phyloP scores from a whole-genome alignment of 2,329 filamentous ascomycete species.

The Xylariaceae sp. region DNA sequence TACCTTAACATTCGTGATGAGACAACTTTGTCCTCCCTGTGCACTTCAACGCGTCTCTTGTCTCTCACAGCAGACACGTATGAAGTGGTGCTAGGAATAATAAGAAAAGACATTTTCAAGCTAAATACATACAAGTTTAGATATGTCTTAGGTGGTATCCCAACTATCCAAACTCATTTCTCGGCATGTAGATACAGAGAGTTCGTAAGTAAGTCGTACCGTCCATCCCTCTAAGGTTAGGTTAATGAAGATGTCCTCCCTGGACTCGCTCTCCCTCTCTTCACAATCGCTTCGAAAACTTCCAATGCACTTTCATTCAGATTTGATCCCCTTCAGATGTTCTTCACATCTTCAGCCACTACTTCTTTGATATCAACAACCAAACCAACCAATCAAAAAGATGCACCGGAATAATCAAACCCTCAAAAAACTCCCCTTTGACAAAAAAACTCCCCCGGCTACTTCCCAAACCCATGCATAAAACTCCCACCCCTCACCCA shows the following conservation, averaged over 20 bases:
- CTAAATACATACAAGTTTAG: constrained; percentile 16
- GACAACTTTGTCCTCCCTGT: no score
- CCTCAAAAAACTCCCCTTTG: background rate
- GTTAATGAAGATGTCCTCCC: background rate
- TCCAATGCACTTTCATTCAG: constrained; percentile 11
- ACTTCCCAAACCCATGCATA: constrained; percentile 35
- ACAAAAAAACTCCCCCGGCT: background rate
- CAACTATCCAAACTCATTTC: constrained; percentile 8
- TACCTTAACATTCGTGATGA: no score
- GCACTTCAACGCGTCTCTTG: no score
- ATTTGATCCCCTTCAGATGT: no score
- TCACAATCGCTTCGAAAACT: no score
- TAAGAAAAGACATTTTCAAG: constrained; percentile 1
- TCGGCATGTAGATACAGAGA: constrained; percentile 11
- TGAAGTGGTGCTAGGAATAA: no score
- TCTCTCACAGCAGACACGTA: no score
- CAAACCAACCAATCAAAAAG: background rate
- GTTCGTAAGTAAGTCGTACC: constrained; percentile 3
- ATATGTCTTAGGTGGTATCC: constrained; percentile 13
- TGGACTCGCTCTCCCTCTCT: background rate
- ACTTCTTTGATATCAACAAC: no score
- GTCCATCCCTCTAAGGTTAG: background rate
- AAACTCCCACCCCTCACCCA: constrained; percentile 66
- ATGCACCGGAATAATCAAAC: constrained; percentile 1
- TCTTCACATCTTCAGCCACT: no score